Conservation (phyloP, 441 rosid genomes). For the Bruguiera hainesii region DNA sequence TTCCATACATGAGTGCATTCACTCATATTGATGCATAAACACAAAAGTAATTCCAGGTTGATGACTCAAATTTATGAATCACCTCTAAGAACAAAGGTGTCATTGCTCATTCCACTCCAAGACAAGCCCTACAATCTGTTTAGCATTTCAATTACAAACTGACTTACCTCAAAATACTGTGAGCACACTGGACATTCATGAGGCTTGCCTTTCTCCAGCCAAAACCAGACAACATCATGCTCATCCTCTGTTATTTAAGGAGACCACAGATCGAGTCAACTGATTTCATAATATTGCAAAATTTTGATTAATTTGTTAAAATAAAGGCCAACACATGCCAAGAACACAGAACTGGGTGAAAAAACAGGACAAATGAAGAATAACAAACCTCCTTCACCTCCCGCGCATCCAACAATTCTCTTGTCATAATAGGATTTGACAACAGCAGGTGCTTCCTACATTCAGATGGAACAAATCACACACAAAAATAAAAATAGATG, state of each 20-base stretch:
- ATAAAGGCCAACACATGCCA: background rate
- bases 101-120: background rate
- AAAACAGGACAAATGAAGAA: background rate
- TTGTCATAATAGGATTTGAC: slow-evolving; percentile 64
- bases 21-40: too few relatives aligned
- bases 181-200: slow-evolving; percentile 91
- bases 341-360: background rate
- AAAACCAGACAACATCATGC: slow-evolving; percentile 97
- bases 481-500: background rate
- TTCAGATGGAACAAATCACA: background rate
- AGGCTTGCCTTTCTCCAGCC: slow-evolving; percentile 93
- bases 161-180: slow-evolving; percentile 81
- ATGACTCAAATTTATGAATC: background rate
- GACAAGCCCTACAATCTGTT: slow-evolving; percentile 2
- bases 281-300: background rate
- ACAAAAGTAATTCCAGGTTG: too few relatives aligned
- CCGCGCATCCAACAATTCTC: slow-evolving; percentile 87
- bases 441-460: slow-evolving; percentile 72
- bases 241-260: slow-evolving; percentile 66
- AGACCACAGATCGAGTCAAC: slow-evolving; percentile 5
- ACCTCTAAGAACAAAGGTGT: too few relatives aligned
- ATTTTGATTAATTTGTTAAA: background rate
- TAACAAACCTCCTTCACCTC: slow-evolving; percentile 79
- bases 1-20: too few relatives aligned
- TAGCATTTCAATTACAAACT: slow-evolving; percentile 12